phyloP scores from a whole-genome alignment of 2,329 filamentous ascomycete species.

The Rhynchosporium graminicola region DNA sequence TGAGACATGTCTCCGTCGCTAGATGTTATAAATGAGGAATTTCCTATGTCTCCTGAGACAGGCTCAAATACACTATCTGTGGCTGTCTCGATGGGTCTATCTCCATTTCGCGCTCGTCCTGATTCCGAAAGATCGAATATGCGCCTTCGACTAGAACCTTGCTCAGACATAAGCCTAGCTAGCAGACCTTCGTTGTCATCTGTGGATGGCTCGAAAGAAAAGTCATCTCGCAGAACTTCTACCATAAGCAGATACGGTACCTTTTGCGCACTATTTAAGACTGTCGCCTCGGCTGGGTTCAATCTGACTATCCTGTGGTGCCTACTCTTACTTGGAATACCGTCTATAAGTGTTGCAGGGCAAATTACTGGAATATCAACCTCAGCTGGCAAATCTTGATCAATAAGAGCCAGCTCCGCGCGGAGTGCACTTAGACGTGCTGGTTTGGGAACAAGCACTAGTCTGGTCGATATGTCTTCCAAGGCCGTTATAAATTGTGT shows the following conservation, averaged over 20 bases:
- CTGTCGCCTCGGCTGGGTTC: conserved; percentile 81
- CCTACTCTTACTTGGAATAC: conserved; percentile 71
- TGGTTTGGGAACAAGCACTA: conserved; percentile 79
- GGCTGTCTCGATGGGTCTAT: conserved; percentile 41
- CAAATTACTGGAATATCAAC: conserved; percentile 83
- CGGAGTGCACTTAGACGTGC: conserved; percentile 78
- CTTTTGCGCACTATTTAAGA: conserved; percentile 83
- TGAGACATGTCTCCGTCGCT: conserved; percentile 47
- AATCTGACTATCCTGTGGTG: conserved; percentile 83
- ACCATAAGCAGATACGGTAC: conserved; percentile 85
- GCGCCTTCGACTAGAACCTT: conserved; percentile 54
- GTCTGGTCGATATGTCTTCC: conserved; percentile 81
- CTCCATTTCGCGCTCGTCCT: conserved; percentile 49
- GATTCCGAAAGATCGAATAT: conserved; percentile 72
- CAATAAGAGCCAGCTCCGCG: conserved; percentile 78
- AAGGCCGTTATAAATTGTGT: conserved; percentile 79
- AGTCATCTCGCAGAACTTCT: conserved; percentile 78
- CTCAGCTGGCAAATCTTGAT: conserved; percentile 78
- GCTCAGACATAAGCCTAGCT: conserved; percentile 56
- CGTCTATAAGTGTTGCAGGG: conserved; percentile 71
- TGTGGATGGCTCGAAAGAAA: conserved; percentile 76
- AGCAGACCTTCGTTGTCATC: conserved; percentile 70
- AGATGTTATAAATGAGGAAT: conserved; percentile 66
- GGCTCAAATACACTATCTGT: conserved; percentile 81
- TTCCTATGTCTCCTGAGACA: conserved; percentile 74